A percentile compares a stretch with the other conserved stretches of the same genome.
These are phyloP conservation scores for Monosporozyma yasuniensis DNA, from an alignment of 805 yeast genomes.

Conservation along the genomic window DNA sequence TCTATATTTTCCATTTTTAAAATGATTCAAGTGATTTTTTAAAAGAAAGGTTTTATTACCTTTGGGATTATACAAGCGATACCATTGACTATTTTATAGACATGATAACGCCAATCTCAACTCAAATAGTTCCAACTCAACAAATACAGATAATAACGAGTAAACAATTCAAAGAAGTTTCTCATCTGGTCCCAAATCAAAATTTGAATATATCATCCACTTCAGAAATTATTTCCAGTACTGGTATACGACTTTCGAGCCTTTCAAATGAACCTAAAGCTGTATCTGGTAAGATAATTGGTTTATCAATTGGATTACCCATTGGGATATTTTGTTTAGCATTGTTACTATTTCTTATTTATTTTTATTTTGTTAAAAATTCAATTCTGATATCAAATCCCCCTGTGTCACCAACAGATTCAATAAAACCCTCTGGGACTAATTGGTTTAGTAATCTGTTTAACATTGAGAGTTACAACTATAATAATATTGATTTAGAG, in stretches of 20 bases:
- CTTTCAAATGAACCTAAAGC: conserved; percentile 1
- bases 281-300: conserved; percentile 11
- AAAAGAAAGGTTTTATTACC: background rate
- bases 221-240: background rate
- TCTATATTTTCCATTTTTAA: background rate
- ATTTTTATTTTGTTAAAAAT: conserved; percentile 11
- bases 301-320: conserved; percentile 27
- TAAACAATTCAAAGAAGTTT: background rate
- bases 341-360: conserved; percentile 13
- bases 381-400: background rate
- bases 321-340: conserved; percentile 23
- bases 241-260: background rate
- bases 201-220: background rate
- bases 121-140: background rate
- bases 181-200: background rate
- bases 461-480: background rate
- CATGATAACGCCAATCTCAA: background rate
- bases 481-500: background rate
- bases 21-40: too few relatives aligned
- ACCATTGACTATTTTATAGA: background rate
- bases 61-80: background rate
- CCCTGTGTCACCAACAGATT: conserved; percentile 6
- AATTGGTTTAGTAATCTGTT: conserved; percentile 7
- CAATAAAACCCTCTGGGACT: background rate
- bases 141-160: too few relatives aligned